Percentiles rank a stretch among this genome's conserved stretches.
phyloP scores from a whole-genome alignment of 345 rosid species.

The Punica granatum region DNA sequence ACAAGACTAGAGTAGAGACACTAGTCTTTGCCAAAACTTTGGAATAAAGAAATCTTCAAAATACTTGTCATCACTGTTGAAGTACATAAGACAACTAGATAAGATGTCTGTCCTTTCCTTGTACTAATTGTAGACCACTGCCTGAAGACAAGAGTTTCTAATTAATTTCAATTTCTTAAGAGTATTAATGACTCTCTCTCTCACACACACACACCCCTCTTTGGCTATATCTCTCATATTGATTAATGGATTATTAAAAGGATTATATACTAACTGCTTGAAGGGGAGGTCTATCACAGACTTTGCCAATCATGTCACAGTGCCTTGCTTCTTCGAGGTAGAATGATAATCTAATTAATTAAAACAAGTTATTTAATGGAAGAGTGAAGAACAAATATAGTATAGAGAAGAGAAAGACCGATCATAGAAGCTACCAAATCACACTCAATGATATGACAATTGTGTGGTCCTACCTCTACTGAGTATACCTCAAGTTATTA shows the following conservation, averaged over 20 bases:
- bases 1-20: background rate
- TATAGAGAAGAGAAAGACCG: background rate
- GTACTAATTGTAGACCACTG: background rate
- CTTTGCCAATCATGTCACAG: background rate
- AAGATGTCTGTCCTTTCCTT: background rate
- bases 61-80: background rate
- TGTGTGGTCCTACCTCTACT: background rate
- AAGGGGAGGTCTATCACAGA: background rate
- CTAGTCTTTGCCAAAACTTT: background rate
- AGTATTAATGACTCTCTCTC: too few relatives aligned
- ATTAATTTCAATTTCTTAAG: too few relatives aligned
- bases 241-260: too few relatives aligned
- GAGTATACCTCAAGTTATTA: constrained; percentile 3
- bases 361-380: background rate
- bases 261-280: too few relatives aligned
- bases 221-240: too few relatives aligned
- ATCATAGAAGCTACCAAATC: background rate
- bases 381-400: background rate
- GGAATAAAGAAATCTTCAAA: background rate
- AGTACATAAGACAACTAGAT: background rate
- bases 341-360: background rate
- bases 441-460: background rate
- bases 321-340: constrained; percentile 1
- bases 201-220: too few relatives aligned
- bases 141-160: background rate